A percentile compares a stretch with the other conserved stretches of the same genome.
Evolutionary conservation across 208 protist genomes (phyloP).

Genomic region (Naegleria lovaniensis): DNA sequence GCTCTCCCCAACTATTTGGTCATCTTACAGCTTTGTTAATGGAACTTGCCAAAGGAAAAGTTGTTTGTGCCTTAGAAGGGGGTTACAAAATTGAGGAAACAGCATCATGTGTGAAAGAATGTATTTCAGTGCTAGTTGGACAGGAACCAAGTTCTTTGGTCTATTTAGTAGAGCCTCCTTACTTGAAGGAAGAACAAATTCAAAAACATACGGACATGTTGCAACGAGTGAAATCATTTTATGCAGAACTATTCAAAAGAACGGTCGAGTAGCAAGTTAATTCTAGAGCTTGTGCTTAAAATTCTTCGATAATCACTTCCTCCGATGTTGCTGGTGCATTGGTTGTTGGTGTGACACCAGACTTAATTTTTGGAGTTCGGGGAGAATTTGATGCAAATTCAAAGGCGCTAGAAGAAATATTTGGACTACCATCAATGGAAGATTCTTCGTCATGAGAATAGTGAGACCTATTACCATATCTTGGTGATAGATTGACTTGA

Average conservation of each 20-base stretch:
- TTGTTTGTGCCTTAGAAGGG: constrained; percentile 77
- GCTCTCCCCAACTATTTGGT: constrained; percentile 35
- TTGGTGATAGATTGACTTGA: neutral
- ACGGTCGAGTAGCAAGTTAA: neutral
- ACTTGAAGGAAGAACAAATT: neutral
- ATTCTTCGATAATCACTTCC: neutral
- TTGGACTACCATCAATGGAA: neutral
- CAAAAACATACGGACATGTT: neutral
- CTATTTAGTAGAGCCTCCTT: neutral
- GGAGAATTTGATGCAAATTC: neutral
- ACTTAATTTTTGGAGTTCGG: neutral
- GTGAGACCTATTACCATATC: neutral
- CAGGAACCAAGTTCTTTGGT: neutral
- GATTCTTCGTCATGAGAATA: neutral
- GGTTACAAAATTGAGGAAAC: constrained; percentile 55
- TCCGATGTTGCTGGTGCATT: neutral
- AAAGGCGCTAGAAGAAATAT: neutral
- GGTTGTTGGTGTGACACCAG: neutral
- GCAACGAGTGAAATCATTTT: neutral
- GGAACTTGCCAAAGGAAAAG: constrained; percentile 18
- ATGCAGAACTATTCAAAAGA: neutral
- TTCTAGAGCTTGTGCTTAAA: too few relatives aligned
- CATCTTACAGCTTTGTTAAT: constrained; percentile 33
- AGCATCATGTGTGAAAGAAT: neutral
- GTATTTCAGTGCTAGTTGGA: neutral